Evolutionary conservation across 2,329 filamentous ascomycete genomes (phyloP).

Genomic region (Sphaceloma murrayae): DNA sequence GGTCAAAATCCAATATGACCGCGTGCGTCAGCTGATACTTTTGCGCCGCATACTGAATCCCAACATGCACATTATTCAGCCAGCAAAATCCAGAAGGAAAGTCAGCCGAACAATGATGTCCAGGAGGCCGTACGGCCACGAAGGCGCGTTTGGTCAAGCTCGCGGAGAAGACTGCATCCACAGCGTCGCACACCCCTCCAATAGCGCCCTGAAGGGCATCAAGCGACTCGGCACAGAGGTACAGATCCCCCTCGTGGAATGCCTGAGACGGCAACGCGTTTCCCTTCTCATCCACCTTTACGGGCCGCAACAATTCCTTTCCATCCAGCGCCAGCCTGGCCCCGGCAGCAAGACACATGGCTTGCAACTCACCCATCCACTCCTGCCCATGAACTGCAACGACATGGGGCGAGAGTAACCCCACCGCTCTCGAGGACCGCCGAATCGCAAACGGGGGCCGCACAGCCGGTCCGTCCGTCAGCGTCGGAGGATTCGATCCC

Average conservation of each 20-base stretch:
- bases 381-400: constrained; percentile 82
- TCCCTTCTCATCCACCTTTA: constrained; percentile 20
- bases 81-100: constrained; percentile 95
- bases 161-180: constrained; percentile 65
- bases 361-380: constrained; percentile 87
- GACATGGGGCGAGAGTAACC: constrained; percentile 65
- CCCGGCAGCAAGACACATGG: constrained; percentile 75
- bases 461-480: constrained; percentile 49
- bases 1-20: constrained; percentile 83
- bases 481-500: constrained; percentile 58
- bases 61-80: constrained; percentile 97
- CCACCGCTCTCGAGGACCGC: constrained; percentile 63
- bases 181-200: constrained; percentile 85
- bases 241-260: constrained; percentile 83
- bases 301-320: constrained; percentile 60
- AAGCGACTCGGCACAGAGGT: constrained; percentile 77
- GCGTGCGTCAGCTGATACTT: constrained; percentile 83
- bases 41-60: constrained; percentile 81
- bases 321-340: constrained; percentile 64
- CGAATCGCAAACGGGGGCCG: constrained; percentile 72
- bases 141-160: constrained; percentile 57
- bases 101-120: constrained; percentile 85
- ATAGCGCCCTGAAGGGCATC: constrained; percentile 83
- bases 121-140: constrained; percentile 83
- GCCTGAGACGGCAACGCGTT: constrained; percentile 49